Evolutionary conservation across 2,329 filamentous ascomycete genomes (phyloP), one percentile per base, ranked within the genome.

Genomic region (Xylariaceae sp.): DNA sequence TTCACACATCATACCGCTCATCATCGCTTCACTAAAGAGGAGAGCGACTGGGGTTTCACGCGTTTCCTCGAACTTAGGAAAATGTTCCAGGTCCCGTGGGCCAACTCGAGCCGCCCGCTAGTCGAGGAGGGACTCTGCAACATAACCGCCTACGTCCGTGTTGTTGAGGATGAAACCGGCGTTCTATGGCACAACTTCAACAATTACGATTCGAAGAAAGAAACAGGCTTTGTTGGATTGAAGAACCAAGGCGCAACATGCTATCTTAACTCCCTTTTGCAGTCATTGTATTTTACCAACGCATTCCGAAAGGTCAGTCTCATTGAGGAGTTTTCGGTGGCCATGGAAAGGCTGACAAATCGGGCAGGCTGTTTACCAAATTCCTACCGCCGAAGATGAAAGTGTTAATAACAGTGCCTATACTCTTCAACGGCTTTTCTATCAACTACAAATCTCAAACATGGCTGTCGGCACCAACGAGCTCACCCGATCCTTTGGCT

Each of bases 1-100:
- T 90, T 87, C 70, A 79, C 80, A 49, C 88, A 96, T 65, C 85
- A 90, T 75, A 81, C 77, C 43, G 94, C 94, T n/a, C 90, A 91
- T 64, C 94, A 99, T 70, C 87, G 94, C 56, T 99, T 97, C 72
- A 97, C 91, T 3, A 89, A 88, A 60, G 94, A 97, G 43, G 94
- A 99, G 72, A 91, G 90, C 29, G 94, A 99, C 67, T 99, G 94
- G 94, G 94, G 94, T 1, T 99, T 99, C 71, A 99, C 94, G n/a
- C 80, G 92, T 53, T 99, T 97, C 68, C 85, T 91, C 9, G 94
- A 97, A 70, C 80, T 95, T 48, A 81, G 90, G 51, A 87, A 85
- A 66, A 86, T 97, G 70, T 95, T 96, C 68, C 86, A 86, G 57
- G 76, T 85, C 35, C 80, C 83, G 1, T 95, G 87, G 81, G 88